Base-by-base conservation (phyloP, 257 asterid genomes). In the Petrea volubilis region DNA sequence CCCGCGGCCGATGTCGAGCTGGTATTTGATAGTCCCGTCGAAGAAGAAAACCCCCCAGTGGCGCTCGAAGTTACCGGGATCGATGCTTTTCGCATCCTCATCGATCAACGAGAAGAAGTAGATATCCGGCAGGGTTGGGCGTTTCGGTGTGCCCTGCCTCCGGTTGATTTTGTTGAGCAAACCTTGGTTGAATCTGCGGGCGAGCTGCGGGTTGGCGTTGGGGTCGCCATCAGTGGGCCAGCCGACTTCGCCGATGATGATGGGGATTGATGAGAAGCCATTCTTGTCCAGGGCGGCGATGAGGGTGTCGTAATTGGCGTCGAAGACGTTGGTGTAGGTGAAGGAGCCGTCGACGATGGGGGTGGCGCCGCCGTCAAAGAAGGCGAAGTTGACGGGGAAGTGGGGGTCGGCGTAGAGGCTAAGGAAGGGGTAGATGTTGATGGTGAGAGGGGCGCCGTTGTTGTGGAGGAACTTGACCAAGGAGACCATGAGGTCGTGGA, bases 381-480 rank as follows among this genome's bases (percentile, higher is more conserved):
- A 94, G 34, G 96, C 97, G 47, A 87, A 92, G 2, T 92, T 90
- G 44, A 83, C 67, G 0, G 96, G 97, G 81, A 92, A 92, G 53
- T 87, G 67, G 27, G 97, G 57, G 53, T 92, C 96, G 5, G 58
- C 82, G 75, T 89, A 73, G 36, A 89, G 93, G 82, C 96, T 92
- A 78, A 92, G 92, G 67, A 89, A 92, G 15, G 98, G 97, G 81
- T 92, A 92, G 73, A 92, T 90, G 77, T 92, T 92, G 75, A 92
- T 75, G 15, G 88, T 83, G n/a, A 92, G 72, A 1, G 96, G 97
- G 12, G 92, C 87, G 7, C 81, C 96, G 58, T 86, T 87, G 71
- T 86, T 82, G 80, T 68, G 67, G 15, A 89, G 79, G 81, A 92
- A 84, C 60, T 79, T 84, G 70, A 89, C 83, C 0, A 89, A 81